Base-by-base conservation (phyloP, 2,329 filamentous ascomycete species). In the Tolypocladium tropicale region DNA sequence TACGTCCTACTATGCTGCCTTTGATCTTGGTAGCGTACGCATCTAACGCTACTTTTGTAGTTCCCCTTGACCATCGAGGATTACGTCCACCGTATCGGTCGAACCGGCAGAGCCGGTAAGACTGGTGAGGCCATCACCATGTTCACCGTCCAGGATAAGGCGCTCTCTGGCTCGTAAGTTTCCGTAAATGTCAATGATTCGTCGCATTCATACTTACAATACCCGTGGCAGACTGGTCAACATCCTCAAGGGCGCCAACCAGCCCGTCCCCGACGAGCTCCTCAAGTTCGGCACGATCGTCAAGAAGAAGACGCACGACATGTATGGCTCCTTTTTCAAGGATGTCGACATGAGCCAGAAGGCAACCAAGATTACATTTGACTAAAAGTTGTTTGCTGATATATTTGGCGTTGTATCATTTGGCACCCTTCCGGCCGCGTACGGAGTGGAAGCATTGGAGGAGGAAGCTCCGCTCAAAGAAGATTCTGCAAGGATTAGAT, bases 241-340 rank as follows among this genome's bases (percentile, higher is more conserved):
- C 70, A 91, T 99, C 56, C 82, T 99, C 60, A 95, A 89, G 74
- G 89, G 85, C n/a, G 92, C 94, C 28, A 90, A 90, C 62, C 94
- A 99, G 73, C 80, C 85, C 14, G 90, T 99, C 0, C 94, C 94
- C 2, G 90, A 96, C 48, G 88, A 90, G 30, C 77, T 99, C 39
- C 78, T 97, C 70, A 96, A 95, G 75, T 99, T 96, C 64, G 94
- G 94, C 65, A 95, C 91, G 25, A 97, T 93, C 1, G 94, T 99
- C 54, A 99, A 97, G 84, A 96, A 95, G 84, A 97, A 97, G 90
- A 83, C 85, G 52, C 94, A 99, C 75, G 89, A 91, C 67, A 88
- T 89, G 52, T 99, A 97, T 68, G 94, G 94, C 56, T 90, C 91
- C 34, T 97, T 97, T 70, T 96, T 89, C 79, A 96, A 94, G 74